A percentile compares a stretch with the other conserved stretches of the same genome.
Evolutionary conservation across 805 yeast species (phyloP).

Genomic region (Pichia cephalocereana): DNA sequence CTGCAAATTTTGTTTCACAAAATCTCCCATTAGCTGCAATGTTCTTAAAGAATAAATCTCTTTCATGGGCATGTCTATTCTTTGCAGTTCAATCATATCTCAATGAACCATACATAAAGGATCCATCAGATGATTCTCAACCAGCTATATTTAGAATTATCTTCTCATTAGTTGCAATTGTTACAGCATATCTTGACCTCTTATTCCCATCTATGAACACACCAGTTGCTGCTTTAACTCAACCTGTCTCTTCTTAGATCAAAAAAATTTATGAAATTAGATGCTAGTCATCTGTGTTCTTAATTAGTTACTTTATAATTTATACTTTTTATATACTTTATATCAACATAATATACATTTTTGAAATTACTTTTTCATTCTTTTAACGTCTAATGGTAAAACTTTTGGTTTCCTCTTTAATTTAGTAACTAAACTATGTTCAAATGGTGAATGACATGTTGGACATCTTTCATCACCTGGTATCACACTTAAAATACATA

Average conservation of each 20-base stretch:
- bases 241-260: neutral
- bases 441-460: constrained; percentile 76
- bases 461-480: constrained; percentile 72
- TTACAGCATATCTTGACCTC: constrained; percentile 42
- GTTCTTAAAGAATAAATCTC: constrained; percentile 47
- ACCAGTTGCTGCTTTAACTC: neutral
- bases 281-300: too few relatives aligned
- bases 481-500: constrained; percentile 65
- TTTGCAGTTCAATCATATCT: constrained; percentile 42
- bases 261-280: too few relatives aligned
- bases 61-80: constrained; percentile 48
- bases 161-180: constrained; percentile 39
- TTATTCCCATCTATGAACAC: constrained; percentile 35
- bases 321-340: too few relatives aligned
- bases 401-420: constrained; percentile 48
- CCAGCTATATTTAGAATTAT: constrained; percentile 39
- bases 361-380: constrained; percentile 9
- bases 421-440: constrained; percentile 47
- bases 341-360: neutral
- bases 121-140: constrained; percentile 26
- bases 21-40: constrained; percentile 56
- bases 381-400: constrained; percentile 22
- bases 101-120: constrained; percentile 27
- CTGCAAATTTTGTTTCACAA: constrained; percentile 39
- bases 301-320: too few relatives aligned